These are phyloP conservation scores for Fusarium redolens DNA, from an alignment of 2,329 filamentous ascomycete species.

Conservation along the genomic window DNA sequence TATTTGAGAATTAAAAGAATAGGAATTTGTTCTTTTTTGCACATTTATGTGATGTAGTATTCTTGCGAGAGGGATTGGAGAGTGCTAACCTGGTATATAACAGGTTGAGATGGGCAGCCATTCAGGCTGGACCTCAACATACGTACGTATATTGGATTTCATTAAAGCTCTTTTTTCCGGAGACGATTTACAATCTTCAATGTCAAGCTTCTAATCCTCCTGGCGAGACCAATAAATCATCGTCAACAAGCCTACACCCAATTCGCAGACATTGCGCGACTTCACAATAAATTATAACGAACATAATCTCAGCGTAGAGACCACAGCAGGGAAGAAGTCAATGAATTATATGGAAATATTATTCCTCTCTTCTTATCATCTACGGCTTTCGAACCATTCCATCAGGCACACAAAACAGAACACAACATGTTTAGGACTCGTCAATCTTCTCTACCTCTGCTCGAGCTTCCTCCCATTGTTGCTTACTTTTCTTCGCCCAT, in stretches of 20 bases:
- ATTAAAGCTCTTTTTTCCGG: background rate
- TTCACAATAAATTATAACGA: background rate
- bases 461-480: constrained; percentile 92
- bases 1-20: background rate
- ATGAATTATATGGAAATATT: constrained; percentile 33
- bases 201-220: background rate
- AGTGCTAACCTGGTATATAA: background rate
- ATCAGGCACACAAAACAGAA: background rate
- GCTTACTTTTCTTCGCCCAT: constrained; percentile 90
- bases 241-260: background rate
- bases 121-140: background rate
- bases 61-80: background rate
- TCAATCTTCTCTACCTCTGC: constrained; percentile 91
- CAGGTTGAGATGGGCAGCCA: background rate
- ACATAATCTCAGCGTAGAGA: background rate
- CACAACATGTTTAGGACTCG: constrained; percentile 55
- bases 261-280: background rate
- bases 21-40: no score
- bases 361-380: constrained; percentile 20
- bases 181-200: background rate
- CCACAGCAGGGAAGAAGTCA: background rate
- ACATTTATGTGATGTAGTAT: background rate
- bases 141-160: background rate
- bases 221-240: background rate
- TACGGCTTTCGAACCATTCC: constrained; percentile 10